phyloP scores from a whole-genome alignment of 139 green algal genomes.

The Chlorella sp. region DNA sequence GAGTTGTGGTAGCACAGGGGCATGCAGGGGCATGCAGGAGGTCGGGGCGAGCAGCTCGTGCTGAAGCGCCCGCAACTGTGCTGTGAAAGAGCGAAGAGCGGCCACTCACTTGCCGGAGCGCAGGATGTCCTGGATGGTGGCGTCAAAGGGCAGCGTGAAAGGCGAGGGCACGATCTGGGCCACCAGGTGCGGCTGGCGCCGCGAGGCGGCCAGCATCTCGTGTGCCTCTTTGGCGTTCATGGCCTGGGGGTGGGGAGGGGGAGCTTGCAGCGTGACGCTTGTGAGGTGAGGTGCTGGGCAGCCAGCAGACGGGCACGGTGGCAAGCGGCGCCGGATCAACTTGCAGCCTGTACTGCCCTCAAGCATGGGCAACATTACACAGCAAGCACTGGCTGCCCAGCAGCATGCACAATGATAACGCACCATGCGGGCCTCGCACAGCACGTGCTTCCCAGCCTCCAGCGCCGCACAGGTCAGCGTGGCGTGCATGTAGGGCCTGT shows the following conservation, averaged over 20 bases:
- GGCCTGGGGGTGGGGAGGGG: conserved; percentile 19
- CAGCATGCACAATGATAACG: too few relatives aligned
- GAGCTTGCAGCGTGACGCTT: background rate
- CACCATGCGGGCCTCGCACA: conserved; percentile 50
- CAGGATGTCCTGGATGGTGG: conserved; percentile 37
- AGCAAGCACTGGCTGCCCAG: too few relatives aligned
- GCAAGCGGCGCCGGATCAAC: background rate
- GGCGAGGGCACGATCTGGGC: conserved; percentile 45
- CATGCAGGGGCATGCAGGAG: background rate
- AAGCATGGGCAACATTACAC: background rate
- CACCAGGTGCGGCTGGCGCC: conserved; percentile 23
- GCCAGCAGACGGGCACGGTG: background rate
- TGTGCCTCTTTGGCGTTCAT: conserved; percentile 36
- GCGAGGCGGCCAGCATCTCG: conserved; percentile 25
- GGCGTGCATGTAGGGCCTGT: conserved; percentile 41
- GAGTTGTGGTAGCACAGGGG: background rate
- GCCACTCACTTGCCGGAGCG: background rate
- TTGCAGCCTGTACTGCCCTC: background rate
- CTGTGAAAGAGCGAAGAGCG: background rate
- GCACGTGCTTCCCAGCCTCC: conserved; percentile 49
- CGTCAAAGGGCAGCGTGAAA: conserved; percentile 42
- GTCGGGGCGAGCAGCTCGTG: too few relatives aligned
- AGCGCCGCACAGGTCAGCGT: conserved; percentile 31
- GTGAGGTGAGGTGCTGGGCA: background rate
- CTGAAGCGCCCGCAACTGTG: too few relatives aligned